Evolutionary conservation across 129 eudicot species (phyloP), one percentile per base, ranked within the genome.

Genomic region (Tagetes erecta): DNA sequence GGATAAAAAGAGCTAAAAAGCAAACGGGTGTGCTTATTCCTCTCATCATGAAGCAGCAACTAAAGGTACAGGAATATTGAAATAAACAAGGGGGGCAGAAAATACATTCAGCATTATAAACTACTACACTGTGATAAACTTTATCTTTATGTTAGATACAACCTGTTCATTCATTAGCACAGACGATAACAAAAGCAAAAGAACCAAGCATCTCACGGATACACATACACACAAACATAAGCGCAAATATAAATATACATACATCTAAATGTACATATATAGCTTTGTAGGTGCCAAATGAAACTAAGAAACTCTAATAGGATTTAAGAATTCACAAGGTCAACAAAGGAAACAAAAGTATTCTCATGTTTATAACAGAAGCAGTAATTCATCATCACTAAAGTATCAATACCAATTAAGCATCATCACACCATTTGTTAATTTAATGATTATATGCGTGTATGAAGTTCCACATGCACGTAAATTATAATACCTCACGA

Each of bases 401-500:
- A 52, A 36, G n/a, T 4, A 36, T 37, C 37, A 51, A 38, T 42
- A 42, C 4, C 49, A 52, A 70, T 51, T 70, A 44, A 71, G 64
- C 58, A 53, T 53, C 63, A 56, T 5, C 63, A 20, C 44, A 35
- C 8, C 50, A 47, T 20, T 9, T 39, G 13, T 47, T 30, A 47
- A 36, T 74, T 62, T 64, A 35, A 39, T 64, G 64, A 5, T 62
- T 75, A 50, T n/a, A 6, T 31, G 9, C 7, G 35, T 56, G 11
- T 56, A 7, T 75, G 46, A 50, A 50, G 49, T 31, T 66, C 55
- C 13, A n/a, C 40, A 31, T 55, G 37, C 11, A 64, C 35, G 35
- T 38, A 56, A 45, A 13, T 4, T 47, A 34, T 38, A 68, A 67
- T 83, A 95, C 99, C 96, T 95, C 96, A 12, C 86, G 89, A 82